These are phyloP conservation scores for Yamadazyma jaroonii DNA, from an alignment of 1,139 yeast species.

Conservation along the genomic window DNA sequence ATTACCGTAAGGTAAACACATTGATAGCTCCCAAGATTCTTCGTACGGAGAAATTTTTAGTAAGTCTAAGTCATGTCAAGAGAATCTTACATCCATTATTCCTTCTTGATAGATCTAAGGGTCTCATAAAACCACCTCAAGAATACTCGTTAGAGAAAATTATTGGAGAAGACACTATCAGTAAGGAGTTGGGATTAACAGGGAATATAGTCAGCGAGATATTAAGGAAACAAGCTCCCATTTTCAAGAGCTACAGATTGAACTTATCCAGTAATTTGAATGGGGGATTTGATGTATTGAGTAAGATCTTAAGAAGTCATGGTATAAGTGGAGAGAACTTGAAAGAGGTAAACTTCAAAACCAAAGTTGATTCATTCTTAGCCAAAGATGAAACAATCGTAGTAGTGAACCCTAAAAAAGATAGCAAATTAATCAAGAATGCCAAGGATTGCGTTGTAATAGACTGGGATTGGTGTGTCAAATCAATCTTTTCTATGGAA, in stretches of 20 bases:
- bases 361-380: background rate
- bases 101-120: slow-evolving; percentile 37
- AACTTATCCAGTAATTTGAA: slow-evolving; percentile 61
- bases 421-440: slow-evolving; percentile 39
- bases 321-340: slow-evolving; percentile 45
- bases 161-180: slow-evolving; percentile 24
- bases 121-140: slow-evolving; percentile 23
- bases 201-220: slow-evolving; percentile 14
- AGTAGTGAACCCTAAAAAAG: slow-evolving; percentile 41
- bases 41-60: slow-evolving; percentile 83
- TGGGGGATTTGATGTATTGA: slow-evolving; percentile 65
- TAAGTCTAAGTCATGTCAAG: slow-evolving; percentile 33
- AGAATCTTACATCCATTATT: slow-evolving; percentile 49
- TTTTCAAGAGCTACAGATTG: slow-evolving; percentile 47
- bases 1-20: slow-evolving; percentile 32
- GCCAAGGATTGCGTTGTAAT: slow-evolving; percentile 41
- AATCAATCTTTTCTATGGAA: slow-evolving; percentile 51
- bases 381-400: slow-evolving; percentile 18
- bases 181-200: slow-evolving; percentile 30
- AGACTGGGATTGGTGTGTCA: slow-evolving; percentile 72
- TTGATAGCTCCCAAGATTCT: slow-evolving; percentile 75
- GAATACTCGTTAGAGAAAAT: slow-evolving; percentile 39
- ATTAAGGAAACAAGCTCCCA: slow-evolving; percentile 16
- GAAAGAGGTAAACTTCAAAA: slow-evolving; percentile 16
- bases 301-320: slow-evolving; percentile 63